Percentiles rank a stretch among this genome's conserved stretches.
These are phyloP conservation scores for Xylaria sp. DNA, from an alignment of 2,329 filamentous ascomycete genomes.

Conservation along the genomic window DNA sequence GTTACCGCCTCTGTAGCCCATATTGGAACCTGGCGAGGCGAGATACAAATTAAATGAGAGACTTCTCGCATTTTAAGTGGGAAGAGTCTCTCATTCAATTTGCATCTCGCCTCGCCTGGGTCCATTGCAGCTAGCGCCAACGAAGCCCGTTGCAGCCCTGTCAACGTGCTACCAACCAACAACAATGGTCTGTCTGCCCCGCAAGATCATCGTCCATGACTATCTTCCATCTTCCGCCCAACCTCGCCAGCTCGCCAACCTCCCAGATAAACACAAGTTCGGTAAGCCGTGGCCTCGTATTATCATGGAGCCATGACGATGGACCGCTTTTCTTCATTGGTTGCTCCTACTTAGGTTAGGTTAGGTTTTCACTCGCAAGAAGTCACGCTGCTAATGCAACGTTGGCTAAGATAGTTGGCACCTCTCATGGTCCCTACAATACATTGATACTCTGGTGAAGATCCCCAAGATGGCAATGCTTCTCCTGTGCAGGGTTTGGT, in stretches of 20 bases:
- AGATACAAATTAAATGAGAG: too few relatives aligned
- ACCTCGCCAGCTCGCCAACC: constrained; percentile 25
- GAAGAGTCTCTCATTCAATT: too few relatives aligned
- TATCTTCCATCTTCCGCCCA: too few relatives aligned
- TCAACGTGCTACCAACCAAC: neutral
- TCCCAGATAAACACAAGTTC: constrained; percentile 21
- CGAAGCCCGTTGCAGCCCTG: neutral
- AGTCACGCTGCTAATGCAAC: constrained; percentile 27
- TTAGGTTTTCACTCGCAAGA: constrained; percentile 8
- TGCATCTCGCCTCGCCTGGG: too few relatives aligned
- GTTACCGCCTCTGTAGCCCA: too few relatives aligned
- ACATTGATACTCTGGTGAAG: neutral
- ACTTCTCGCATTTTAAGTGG: too few relatives aligned
- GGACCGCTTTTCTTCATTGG: constrained; percentile 28
- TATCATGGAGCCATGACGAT: constrained; percentile 35
- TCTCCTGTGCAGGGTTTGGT: constrained; percentile 15
- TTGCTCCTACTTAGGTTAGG: constrained; percentile 2
- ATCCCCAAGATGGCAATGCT: constrained; percentile 10
- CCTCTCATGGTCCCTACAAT: neutral
- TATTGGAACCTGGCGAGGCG: too few relatives aligned
- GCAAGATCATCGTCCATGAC: constrained; percentile 34
- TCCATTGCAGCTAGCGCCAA: too few relatives aligned
- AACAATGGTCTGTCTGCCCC: constrained; percentile 28
- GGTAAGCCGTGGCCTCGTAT: constrained; percentile 43
- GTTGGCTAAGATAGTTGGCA: constrained; percentile 29